Evolutionary conservation across 257 asterid genomes (phyloP), one percentile per base, ranked within the genome.

Genomic region (Salvia rosmarinus): DNA sequence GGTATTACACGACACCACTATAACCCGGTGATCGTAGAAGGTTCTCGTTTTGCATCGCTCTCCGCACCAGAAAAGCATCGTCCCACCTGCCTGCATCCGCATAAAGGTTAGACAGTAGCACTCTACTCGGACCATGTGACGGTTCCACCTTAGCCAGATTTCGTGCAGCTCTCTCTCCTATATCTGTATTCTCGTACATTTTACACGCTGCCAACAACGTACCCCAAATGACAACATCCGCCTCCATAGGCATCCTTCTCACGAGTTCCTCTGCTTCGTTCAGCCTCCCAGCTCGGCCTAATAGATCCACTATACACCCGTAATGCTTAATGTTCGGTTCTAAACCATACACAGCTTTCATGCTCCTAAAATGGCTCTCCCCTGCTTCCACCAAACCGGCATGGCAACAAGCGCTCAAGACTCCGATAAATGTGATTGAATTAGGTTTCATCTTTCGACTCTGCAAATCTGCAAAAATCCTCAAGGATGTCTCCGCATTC

Each of bases 251-350:
- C 98, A 91, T 90, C 61, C 61, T 78, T 52, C 63, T 46, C 75
- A 94, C 64, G 9, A 91, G 83, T 23, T 79, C 85, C 71, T 94
- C 97, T 0, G 99, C 97, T 77, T 91, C 97, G 70, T 57, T 67
- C 73, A 94, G 67, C 64, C 88, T 82, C 43, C 97, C 99, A 8
- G 92, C 89, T 76, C 97, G 83, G 47, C 96, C 92, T 20, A 94
- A 82, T 42, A 94, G 86, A 83, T 94, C 99, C 63, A 94, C 92
- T 96, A 91, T 85, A 61, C 99, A 94, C 0, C 98, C 99, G 13
- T 86, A 94, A 70, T 94, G 99, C 85, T 94, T 94, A 34, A 89
- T 77, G 54, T 84, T 85, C 30, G 96, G 99, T 64, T 91, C 88
- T 47, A 91, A 11, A 44, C 75, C 59, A 42, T 94, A 83, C 6